These are phyloP conservation scores for Thyridium curvatum DNA, from an alignment of 2,329 filamentous ascomycete species.

Conservation along the genomic window DNA sequence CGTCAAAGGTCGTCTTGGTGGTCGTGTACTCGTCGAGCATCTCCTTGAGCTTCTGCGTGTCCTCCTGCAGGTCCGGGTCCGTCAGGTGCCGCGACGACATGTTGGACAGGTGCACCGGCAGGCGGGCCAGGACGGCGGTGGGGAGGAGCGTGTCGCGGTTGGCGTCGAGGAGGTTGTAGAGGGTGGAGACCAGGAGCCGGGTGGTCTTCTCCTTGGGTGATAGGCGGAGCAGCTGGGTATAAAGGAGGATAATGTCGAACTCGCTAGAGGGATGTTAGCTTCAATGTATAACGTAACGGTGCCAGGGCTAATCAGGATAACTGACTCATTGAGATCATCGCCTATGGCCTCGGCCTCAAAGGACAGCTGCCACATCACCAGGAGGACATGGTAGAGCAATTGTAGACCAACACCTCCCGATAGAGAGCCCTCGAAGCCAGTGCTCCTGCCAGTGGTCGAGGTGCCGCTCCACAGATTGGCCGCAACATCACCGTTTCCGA, in stretches of 20 bases:
- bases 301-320: slow-evolving; percentile 7
- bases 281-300: background rate
- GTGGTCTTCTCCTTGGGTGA: slow-evolving; percentile 99
- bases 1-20: slow-evolving; percentile 74
- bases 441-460: slow-evolving; percentile 38
- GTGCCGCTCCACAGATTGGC: slow-evolving; percentile 57
- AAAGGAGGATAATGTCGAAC: slow-evolving; percentile 85
- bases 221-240: slow-evolving; percentile 83
- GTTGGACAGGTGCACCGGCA: slow-evolving; percentile 63
- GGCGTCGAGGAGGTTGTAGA: slow-evolving; percentile 73
- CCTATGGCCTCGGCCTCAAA: slow-evolving; percentile 76
- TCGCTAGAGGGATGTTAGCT: slow-evolving; percentile 48
- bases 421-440: slow-evolving; percentile 53
- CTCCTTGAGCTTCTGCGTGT: slow-evolving; percentile 54
- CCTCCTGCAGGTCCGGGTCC: slow-evolving; percentile 58
- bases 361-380: slow-evolving; percentile 94
- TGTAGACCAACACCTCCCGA: slow-evolving; percentile 87
- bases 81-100: slow-evolving; percentile 55
- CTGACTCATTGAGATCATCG: slow-evolving; percentile 78
- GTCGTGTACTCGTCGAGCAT: slow-evolving; percentile 62
- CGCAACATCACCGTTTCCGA: slow-evolving; percentile 57
- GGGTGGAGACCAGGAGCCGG: slow-evolving; percentile 79
- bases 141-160: slow-evolving; percentile 72
- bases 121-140: slow-evolving; percentile 76
- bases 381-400: slow-evolving; percentile 85